These are phyloP conservation scores for Colletotrichum incanum DNA, from an alignment of 2,329 filamentous ascomycete species.

Conservation along the genomic window DNA sequence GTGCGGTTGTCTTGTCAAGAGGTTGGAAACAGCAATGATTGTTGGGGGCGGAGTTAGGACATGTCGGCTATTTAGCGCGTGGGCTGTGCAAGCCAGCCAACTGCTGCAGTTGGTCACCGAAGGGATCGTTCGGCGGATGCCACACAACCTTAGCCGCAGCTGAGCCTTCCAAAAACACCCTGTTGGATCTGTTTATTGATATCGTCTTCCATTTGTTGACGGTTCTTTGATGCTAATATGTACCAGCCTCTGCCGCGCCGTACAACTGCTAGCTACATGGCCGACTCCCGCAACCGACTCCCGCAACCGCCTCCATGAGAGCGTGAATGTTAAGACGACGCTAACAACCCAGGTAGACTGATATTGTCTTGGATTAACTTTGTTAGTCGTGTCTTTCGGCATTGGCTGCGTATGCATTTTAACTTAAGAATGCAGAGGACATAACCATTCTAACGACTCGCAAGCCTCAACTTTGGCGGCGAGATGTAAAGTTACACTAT, in stretches of 20 bases:
- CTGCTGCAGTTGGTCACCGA: constrained; percentile 10
- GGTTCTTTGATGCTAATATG: neutral
- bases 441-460: no score
- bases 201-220: constrained; percentile 3
- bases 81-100: constrained; percentile 12
- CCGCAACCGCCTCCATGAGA: neutral
- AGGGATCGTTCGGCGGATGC: neutral
- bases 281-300: neutral
- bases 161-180: neutral
- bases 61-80: constrained; percentile 22
- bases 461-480: no score
- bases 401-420: neutral
- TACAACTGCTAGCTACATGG: neutral
- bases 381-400: neutral
- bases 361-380: neutral
- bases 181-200: neutral
- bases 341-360: neutral
- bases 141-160: constrained; percentile 3
- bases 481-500: no score
- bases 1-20: neutral
- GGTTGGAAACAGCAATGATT: constrained; percentile 3
- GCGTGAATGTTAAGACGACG: neutral
- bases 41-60: constrained; percentile 8
- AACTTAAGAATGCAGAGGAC: no score
- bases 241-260: neutral